A percentile compares a stretch with the other conserved stretches of the same genome.
Evolutionary conservation across 192 early-diverging fungal genomes (phyloP).

Genomic region (Dissophora globulifera): DNA sequence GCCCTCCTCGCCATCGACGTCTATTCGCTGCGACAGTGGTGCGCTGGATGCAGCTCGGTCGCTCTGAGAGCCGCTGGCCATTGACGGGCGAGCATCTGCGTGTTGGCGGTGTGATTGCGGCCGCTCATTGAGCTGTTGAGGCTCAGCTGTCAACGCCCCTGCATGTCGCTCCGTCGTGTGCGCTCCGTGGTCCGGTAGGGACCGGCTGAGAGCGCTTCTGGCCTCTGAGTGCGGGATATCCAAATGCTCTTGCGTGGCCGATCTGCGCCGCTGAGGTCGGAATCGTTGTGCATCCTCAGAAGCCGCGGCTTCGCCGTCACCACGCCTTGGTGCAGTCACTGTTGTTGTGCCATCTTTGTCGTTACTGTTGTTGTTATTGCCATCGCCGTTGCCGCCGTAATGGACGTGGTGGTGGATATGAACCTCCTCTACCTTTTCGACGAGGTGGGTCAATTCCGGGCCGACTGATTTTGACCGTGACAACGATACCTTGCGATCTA

Average conservation of each 20-base stretch:
- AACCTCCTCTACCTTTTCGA: conserved; percentile 36
- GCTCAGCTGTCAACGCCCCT: not conserved
- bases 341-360: too few species aligned
- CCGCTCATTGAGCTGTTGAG: not conserved
- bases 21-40: too few species aligned
- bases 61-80: not conserved
- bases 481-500: not conserved
- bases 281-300: conserved; percentile 15
- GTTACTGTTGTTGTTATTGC: too few species aligned
- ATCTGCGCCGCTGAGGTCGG: not conserved
- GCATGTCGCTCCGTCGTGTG: not conserved
- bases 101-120: conserved; percentile 2
- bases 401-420: conserved; percentile 46
- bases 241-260: not conserved
- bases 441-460: not conserved
- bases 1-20: not conserved
- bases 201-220: conserved; percentile 7
- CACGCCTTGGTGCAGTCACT: too few species aligned
- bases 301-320: not conserved
- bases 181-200: conserved; percentile 10
- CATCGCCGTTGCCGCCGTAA: conserved; percentile 20
- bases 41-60: not conserved
- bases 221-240: not conserved
- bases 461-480: conserved; percentile 19
- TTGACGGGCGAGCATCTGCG: not conserved